Percentiles rank a stretch among this genome's conserved stretches.
phyloP scores from a whole-genome alignment of 306 rosid genomes.

The Argentina anserina region DNA sequence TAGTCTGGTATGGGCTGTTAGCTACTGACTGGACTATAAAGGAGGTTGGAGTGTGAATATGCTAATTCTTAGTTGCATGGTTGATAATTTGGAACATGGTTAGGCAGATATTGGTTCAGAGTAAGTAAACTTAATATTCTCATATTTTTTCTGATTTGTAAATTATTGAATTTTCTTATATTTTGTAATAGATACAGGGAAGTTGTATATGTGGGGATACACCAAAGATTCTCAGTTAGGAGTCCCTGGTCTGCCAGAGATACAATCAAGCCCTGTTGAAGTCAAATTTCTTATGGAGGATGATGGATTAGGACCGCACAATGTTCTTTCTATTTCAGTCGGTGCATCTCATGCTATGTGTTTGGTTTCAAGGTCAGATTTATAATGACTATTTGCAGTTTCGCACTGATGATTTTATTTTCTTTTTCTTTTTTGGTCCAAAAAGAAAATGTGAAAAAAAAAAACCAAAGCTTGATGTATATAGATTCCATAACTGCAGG shows the following conservation, averaged over 20 bases:
- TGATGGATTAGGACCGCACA: constrained; percentile 68
- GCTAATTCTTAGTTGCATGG: neutral
- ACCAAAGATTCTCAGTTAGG: constrained; percentile 76
- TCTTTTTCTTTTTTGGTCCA: too few species aligned
- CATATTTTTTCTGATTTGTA: neutral
- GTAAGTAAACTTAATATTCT: neutral
- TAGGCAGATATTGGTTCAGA: neutral
- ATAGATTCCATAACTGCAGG: neutral
- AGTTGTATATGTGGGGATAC: constrained; percentile 89
- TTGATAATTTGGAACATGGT: neutral
- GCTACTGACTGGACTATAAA: neutral
- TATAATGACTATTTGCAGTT: constrained; percentile 1
- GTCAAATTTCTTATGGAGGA: constrained; percentile 78
- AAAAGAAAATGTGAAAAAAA: neutral
- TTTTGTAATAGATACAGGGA: constrained; percentile 60
- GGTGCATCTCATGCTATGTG: constrained; percentile 91
- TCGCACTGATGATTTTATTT: neutral
- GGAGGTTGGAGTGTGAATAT: neutral
- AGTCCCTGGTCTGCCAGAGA: constrained; percentile 82
- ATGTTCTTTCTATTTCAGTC: constrained; percentile 62
- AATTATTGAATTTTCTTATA: constrained; percentile 14
- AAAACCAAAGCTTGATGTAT: neutral
- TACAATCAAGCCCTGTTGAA: constrained; percentile 61
- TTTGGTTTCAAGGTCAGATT: constrained; percentile 51
- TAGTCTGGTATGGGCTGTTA: neutral